Evolutionary conservation across 2,329 filamentous ascomycete genomes (phyloP), one percentile per base, ranked within the genome.

Genomic region (Claviceps pazoutovae): DNA sequence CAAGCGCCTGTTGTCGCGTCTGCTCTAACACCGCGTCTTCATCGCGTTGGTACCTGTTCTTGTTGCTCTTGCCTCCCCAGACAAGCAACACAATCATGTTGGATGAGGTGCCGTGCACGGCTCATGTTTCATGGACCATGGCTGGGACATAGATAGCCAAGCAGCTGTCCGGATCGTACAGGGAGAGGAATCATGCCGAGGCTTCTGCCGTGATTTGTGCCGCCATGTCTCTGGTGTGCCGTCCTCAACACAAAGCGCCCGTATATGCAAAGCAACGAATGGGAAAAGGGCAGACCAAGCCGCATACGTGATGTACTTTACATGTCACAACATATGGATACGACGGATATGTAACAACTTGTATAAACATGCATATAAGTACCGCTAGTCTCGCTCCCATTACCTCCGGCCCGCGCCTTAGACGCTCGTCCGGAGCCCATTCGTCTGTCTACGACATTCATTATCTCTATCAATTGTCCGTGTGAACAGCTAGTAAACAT

Each of bases 181-280:
- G n/a, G 39, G 51, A 30, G 51, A 9, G 7, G 1, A n/a, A 23
- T 3, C 34, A 26, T 17, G 6, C 14, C 43, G 46, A 45, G 39
- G 21, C 37, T 23, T 39, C 41, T 34, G 37, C 23, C 45, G 19
- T 16, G 17, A 39, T 30, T 23, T 17, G 26, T 45, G 51, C 46
- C 47, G 47, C 50, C 44, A 48, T 54, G 53, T 54, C 53, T 54
- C 39, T 47, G 44, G 50, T 46, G 37, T 48, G 44, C 47, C 41
- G 38, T 36, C 30, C 26, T 42, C 17, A 51, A 38, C 7, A 39
- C 16, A 46, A 36, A 26, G 14, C n/a, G 48, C 23, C 6, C 19
- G 38, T 30, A 21, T 39, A 52, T 48, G 50, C 45, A 19, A 38
- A 21, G 6, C 9, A 19, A 38, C 23, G 39, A 34, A 37, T 50